phyloP scores from a whole-genome alignment of 108 stramenopile genomes.

The Skeletonema grethae region DNA sequence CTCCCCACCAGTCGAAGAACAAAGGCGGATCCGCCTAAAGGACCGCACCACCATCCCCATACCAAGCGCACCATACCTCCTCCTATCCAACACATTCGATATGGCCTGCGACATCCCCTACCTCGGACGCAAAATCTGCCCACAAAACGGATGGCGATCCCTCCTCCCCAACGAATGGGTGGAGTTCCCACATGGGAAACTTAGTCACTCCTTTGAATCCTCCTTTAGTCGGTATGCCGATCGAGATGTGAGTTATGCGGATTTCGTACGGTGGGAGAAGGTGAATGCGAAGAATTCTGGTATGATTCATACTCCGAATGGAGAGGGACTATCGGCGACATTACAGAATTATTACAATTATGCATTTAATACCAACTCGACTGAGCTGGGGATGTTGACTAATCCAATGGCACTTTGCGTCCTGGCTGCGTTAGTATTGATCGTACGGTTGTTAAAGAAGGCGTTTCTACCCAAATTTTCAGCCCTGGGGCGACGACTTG shows the following conservation, averaged over 20 bases:
- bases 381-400: slow-evolving; percentile 40
- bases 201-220: slow-evolving; percentile 40
- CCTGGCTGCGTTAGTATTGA: slow-evolving; percentile 48
- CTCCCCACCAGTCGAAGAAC: slow-evolving; percentile 38
- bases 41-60: slow-evolving; percentile 34
- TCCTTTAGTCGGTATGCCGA: slow-evolving; percentile 21
- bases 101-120: slow-evolving; percentile 19
- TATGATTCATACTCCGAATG: background rate
- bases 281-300: background rate
- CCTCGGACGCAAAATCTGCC: slow-evolving; percentile 8
- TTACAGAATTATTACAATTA: slow-evolving; percentile 31
- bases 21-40: slow-evolving; percentile 31
- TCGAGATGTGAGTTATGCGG: slow-evolving; percentile 17
- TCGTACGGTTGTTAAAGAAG: slow-evolving; percentile 61
- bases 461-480: slow-evolving; percentile 62
- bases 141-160: slow-evolving; percentile 20
- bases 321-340: slow-evolving; percentile 3
- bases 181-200: slow-evolving; percentile 29
- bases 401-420: slow-evolving; percentile 26
- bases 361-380: slow-evolving; percentile 40
- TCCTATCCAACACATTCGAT: slow-evolving; percentile 35
- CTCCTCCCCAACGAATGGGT: slow-evolving; percentile 7
- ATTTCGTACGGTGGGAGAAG: slow-evolving; percentile 11
- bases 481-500: slow-evolving; percentile 54
- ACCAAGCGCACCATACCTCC: slow-evolving; percentile 42